Conservation (phyloP, 73 alveolate species). For the Durusdinium trenchii region DNA sequence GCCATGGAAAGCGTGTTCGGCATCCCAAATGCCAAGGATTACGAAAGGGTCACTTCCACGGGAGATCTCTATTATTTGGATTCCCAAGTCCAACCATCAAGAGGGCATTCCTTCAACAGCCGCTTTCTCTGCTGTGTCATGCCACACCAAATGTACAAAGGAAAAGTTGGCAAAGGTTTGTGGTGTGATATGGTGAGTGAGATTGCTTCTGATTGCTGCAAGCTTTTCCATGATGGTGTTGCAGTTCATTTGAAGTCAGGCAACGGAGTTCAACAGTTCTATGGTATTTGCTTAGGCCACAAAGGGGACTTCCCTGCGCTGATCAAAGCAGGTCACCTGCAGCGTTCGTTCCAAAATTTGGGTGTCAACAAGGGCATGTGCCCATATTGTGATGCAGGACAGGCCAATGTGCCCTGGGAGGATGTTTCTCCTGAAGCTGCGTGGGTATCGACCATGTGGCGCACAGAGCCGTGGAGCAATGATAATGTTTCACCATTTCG, state of each 20-base stretch:
- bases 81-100: neutral
- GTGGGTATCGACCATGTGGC: neutral
- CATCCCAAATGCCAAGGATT: neutral
- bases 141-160: slow-evolving; percentile 5
- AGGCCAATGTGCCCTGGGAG: neutral
- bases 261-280: neutral
- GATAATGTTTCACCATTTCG: neutral
- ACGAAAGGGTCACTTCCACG: neutral
- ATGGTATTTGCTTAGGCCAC: neutral
- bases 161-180: neutral
- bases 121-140: slow-evolving; percentile 1
- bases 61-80: neutral
- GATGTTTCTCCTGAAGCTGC: neutral
- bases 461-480: neutral
- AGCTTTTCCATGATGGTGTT: neutral
- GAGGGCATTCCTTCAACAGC: neutral
- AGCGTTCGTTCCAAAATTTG: neutral
- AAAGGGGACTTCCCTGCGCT: slow-evolving; percentile 20
- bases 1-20: slow-evolving; percentile 6
- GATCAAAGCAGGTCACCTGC: neutral
- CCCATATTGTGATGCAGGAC: neutral
- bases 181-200: neutral
- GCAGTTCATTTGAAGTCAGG: neutral
- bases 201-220: neutral
- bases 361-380: neutral